Evolutionary conservation across 2,329 filamentous ascomycete species (phyloP).

Genomic region (Karstenula rhodostoma): DNA sequence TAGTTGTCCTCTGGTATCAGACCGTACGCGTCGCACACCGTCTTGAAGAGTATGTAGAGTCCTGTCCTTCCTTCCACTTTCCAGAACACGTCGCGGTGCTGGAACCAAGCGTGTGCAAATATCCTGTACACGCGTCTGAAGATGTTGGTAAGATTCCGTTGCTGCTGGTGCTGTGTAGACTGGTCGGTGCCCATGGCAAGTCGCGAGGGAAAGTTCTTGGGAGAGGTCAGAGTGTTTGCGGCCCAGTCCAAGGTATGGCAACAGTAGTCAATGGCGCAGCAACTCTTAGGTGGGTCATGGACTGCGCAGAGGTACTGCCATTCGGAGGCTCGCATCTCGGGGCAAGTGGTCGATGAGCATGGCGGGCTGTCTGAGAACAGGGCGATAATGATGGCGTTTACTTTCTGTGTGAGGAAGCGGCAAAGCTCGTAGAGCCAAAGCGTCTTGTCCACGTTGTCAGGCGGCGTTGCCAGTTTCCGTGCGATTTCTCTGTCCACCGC

Average conservation of each 20-base stretch:
- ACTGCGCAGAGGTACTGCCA: slow-evolving; percentile 99
- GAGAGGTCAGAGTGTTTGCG: slow-evolving; percentile 89
- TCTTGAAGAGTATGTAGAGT: slow-evolving; percentile 96
- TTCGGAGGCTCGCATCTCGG: slow-evolving; percentile 97
- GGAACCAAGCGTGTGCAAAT: slow-evolving; percentile 98
- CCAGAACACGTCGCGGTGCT: slow-evolving; percentile 96
- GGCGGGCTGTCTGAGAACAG: slow-evolving; percentile 91
- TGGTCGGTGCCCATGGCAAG: slow-evolving; percentile 65
- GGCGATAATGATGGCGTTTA: slow-evolving; percentile 89
- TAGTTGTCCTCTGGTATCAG: slow-evolving; percentile 94
- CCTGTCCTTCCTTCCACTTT: slow-evolving; percentile 89
- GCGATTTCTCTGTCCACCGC: slow-evolving; percentile 82
- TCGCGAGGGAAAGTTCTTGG: slow-evolving; percentile 93
- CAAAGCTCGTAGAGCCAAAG: slow-evolving; percentile 98
- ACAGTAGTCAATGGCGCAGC: slow-evolving; percentile 98
- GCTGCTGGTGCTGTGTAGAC: slow-evolving; percentile 59
- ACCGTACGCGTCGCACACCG: slow-evolving; percentile 90
- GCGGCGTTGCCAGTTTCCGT: slow-evolving; percentile 77
- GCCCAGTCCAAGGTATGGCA: slow-evolving; percentile 99
- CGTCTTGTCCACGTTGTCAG: slow-evolving; percentile 81
- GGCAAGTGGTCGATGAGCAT: slow-evolving; percentile 88
- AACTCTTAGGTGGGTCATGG: slow-evolving; percentile 94
- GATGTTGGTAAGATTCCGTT: slow-evolving; percentile 91
- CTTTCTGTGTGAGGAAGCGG: slow-evolving; percentile 92
- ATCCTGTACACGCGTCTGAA: slow-evolving; percentile 94